Conservation (phyloP, 768 basidiomycete species). For the Boletus rubroflammeus region DNA sequence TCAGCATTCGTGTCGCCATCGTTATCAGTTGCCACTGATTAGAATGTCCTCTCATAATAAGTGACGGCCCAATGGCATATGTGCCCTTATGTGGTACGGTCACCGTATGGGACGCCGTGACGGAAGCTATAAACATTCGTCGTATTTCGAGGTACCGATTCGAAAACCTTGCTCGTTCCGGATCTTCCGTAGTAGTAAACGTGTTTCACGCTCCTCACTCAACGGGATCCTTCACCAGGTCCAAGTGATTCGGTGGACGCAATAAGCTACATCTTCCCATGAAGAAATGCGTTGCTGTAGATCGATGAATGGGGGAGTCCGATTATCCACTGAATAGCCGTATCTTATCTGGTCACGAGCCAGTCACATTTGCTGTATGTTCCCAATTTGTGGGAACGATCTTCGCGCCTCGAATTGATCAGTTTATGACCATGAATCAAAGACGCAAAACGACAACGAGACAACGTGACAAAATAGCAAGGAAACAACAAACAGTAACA, state of each 20-base stretch:
- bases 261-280: background rate
- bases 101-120: background rate
- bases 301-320: background rate
- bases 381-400: background rate
- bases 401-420: background rate
- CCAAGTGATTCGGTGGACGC: background rate
- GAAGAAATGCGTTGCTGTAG: background rate
- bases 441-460: background rate
- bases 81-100: background rate
- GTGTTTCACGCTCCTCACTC: too few relatives aligned
- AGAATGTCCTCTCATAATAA: background rate
- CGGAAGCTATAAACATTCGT: background rate
- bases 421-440: background rate
- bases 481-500: background rate
- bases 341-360: slow-evolving; percentile 12
- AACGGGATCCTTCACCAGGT: background rate
- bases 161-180: background rate
- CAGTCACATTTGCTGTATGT: background rate
- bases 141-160: background rate
- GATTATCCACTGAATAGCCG: background rate
- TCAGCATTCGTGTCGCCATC: slow-evolving; percentile 1
- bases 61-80: slow-evolving; percentile 10
- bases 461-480: background rate
- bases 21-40: slow-evolving; percentile 11
- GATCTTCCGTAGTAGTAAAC: background rate